Evolutionary conservation across 148 eudicot genomes (phyloP), one percentile per base, ranked within the genome.

Genomic region (Silene latifolia): DNA sequence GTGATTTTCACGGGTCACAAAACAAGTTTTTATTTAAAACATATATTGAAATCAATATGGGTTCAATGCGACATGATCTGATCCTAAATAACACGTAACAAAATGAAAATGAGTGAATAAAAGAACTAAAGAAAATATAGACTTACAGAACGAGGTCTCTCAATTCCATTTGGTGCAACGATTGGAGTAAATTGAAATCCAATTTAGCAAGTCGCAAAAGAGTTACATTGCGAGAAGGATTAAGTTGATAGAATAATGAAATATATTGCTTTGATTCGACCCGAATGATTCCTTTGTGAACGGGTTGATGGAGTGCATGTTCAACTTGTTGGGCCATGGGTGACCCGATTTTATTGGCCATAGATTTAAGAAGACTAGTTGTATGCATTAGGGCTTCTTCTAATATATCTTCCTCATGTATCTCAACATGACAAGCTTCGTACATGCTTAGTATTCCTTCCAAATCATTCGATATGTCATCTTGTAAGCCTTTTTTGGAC

Each of bases 151-250:
- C 46, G 4, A 83, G 19, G 9, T 81, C 80, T 48, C 72, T 57
- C 3, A 86, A 35, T 69, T 86, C 88, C 70, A 75, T 63, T 44
- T 78, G 80, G 66, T 88, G 87, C 73, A n/a, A n/a, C n/a, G n/a
- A n/a, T n/a, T n/a, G n/a, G n/a, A n/a, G n/a, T n/a, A n/a, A n/a
- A n/a, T n/a, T 79, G 25, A 10, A 25, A 58, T 57, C 86, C 89
- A 8, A 84, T 35, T 14, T 74, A 0, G 88, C 87, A 4, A 89
- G 74, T 12, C 32, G 71, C 10, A 85, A 25, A 5, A 88, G 48
- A 5, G 44, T 42, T 51, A 72, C 21, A 59, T 74, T 63, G 60
- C 71, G 82, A 8, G 19, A 64, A 19, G 74, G 77, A 17, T 76
- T 62, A 51, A 84, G 42, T n/a, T 83, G 76, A 27, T 89, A 89